phyloP scores from a whole-genome alignment of 2,329 filamentous ascomycete genomes.

The Fusarium newnesense region DNA sequence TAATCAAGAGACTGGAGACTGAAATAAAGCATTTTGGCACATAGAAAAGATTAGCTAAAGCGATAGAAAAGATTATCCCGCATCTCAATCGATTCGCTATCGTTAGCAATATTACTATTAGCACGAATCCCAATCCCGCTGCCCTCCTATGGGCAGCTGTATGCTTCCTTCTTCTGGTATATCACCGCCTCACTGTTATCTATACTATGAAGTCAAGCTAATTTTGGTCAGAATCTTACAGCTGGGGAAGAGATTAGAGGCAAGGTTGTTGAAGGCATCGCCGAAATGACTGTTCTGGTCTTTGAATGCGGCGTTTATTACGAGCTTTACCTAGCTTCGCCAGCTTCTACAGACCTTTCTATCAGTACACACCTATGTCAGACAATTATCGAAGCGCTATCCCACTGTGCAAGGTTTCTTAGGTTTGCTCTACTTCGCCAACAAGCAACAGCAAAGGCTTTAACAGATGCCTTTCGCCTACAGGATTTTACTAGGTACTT shows the following conservation, averaged over 20 bases:
- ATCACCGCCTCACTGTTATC: rapidly evolving
- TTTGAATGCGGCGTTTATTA: background rate
- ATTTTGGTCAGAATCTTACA: background rate
- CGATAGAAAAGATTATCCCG: background rate
- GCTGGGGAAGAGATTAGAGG: background rate
- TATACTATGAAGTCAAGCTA: background rate
- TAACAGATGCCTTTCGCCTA: background rate
- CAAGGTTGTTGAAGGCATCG: background rate
- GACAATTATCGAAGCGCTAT: background rate
- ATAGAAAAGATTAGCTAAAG: background rate
- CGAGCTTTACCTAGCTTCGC: background rate
- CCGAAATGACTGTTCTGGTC: background rate
- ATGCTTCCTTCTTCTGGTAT: background rate
- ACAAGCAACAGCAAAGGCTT: background rate
- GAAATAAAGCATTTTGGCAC: background rate
- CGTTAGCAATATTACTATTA: background rate
- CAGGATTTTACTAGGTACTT: background rate
- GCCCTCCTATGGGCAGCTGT: background rate
- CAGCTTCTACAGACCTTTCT: rapidly evolving
- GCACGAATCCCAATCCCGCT: background rate
- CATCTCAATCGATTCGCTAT: background rate
- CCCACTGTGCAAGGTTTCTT: background rate
- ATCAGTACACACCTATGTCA: rapidly evolving
- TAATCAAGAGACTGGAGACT: background rate
- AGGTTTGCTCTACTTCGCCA: background rate